phyloP scores from a whole-genome alignment of 176 grass and related monocot species.

The Oryza rufipogon region DNA sequence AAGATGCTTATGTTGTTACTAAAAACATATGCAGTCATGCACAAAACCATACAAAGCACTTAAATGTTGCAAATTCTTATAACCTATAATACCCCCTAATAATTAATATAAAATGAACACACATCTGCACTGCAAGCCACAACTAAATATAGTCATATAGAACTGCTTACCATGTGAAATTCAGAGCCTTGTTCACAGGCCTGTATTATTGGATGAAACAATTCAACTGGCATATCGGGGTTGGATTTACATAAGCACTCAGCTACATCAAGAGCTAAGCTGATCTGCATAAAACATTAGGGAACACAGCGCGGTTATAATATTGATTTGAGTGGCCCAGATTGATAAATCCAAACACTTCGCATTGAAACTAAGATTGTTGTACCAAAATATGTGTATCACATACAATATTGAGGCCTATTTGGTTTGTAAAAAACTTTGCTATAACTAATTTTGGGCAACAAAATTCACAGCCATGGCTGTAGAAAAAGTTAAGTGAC shows the following conservation, averaged over 20 bases:
- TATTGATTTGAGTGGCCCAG: constrained; percentile 14
- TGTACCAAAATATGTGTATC: constrained; percentile 14
- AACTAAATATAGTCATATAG: constrained; percentile 26
- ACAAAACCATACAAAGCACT: not conserved
- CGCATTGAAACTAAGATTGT: not conserved
- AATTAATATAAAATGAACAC: constrained; percentile 24
- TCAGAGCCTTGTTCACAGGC: constrained; percentile 75
- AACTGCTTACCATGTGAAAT: constrained; percentile 77
- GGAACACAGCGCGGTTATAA: constrained; percentile 26
- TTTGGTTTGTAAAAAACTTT: not conserved
- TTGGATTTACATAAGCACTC: constrained; percentile 69
- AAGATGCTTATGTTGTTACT: constrained; percentile 17
- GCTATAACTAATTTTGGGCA: not conserved
- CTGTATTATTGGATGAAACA: constrained; percentile 77
- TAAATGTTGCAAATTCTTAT: constrained; percentile 24
- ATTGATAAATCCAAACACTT: constrained; percentile 8
- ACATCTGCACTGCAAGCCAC: constrained; percentile 13
- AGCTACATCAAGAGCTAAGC: constrained; percentile 75
- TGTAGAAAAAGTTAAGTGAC: not conserved
- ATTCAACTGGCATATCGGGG: constrained; percentile 63
- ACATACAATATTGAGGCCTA: not conserved
- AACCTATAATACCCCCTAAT: constrained; percentile 17
- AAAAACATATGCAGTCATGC: constrained; percentile 19
- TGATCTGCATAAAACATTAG: constrained; percentile 56
- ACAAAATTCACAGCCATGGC: not conserved